Evolutionary conservation across 1,284 basidiomycete genomes (phyloP).

Genomic region (Tranzscheliella williamsii): DNA sequence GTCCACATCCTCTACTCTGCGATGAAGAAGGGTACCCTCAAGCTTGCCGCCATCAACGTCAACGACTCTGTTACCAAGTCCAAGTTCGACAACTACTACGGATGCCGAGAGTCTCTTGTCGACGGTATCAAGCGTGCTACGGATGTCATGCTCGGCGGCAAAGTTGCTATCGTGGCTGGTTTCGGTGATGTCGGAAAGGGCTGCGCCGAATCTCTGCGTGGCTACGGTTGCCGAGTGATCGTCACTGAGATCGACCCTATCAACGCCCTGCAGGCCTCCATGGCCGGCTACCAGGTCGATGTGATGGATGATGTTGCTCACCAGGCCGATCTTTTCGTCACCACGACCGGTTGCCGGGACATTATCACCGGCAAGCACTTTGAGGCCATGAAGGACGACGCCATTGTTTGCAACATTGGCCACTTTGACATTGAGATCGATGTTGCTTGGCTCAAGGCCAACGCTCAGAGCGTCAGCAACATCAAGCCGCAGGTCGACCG

Average conservation of each 20-base stretch:
- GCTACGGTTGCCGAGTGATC: slow-evolving; percentile 94
- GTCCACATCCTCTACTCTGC: slow-evolving; percentile 99
- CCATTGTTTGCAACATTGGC: slow-evolving; percentile 98
- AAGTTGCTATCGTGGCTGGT: slow-evolving; percentile 97
- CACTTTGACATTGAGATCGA: slow-evolving; percentile 99
- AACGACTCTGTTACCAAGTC: slow-evolving; percentile 95
- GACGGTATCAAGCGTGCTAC: slow-evolving; percentile 99
- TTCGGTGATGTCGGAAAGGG: slow-evolving; percentile 99
- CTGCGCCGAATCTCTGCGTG: slow-evolving; percentile 94
- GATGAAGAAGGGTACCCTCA: slow-evolving; percentile 92
- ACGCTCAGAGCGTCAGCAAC: slow-evolving; percentile 82
- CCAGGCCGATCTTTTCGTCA: slow-evolving; percentile 90
- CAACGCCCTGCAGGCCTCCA: slow-evolving; percentile 98
- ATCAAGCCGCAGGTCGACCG: slow-evolving; percentile 99
- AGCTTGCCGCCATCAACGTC: slow-evolving; percentile 99
- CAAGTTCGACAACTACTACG: slow-evolving; percentile 76
- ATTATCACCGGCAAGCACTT: slow-evolving; percentile 96
- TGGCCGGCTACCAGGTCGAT: slow-evolving; percentile 98
- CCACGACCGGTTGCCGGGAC: slow-evolving; percentile 97
- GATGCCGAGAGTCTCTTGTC: slow-evolving; percentile 96
- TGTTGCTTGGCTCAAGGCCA: slow-evolving; percentile 96
- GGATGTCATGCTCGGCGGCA: slow-evolving; percentile 99
- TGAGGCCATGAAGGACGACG: slow-evolving; percentile 91
- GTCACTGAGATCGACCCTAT: slow-evolving; percentile 99
- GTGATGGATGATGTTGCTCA: slow-evolving; percentile 96